Evolutionary conservation across 371 early-diverging fungal genomes (phyloP).

Genomic region (Parasitella parasitica): DNA sequence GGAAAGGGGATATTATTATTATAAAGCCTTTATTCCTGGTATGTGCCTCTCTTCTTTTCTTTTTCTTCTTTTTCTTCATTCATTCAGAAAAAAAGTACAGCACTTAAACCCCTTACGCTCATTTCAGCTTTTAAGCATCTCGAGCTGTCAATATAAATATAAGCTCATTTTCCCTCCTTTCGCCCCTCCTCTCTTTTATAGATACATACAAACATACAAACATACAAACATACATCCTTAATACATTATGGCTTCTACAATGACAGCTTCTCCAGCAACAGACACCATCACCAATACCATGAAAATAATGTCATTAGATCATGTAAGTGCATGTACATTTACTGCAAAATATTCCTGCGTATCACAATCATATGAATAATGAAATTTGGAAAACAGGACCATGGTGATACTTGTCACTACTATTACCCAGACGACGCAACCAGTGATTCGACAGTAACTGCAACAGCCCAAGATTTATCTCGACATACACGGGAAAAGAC

Average conservation of each 20-base stretch:
- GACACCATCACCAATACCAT: background rate
- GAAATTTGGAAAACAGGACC: background rate
- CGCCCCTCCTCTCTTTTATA: too few species aligned
- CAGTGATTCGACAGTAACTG: background rate
- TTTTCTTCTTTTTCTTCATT: background rate
- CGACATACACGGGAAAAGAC: background rate
- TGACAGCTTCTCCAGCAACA: background rate
- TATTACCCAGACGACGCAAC: background rate
- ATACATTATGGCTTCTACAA: background rate
- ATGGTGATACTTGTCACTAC: background rate
- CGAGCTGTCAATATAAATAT: background rate
- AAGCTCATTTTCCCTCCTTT: too few species aligned
- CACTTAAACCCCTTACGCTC: background rate
- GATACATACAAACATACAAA: too few species aligned
- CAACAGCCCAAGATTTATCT: background rate
- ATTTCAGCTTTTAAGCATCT: background rate
- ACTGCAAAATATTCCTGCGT: background rate
- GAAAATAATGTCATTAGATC: background rate
- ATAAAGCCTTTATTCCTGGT: constrained; percentile 1
- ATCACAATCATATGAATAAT: background rate
- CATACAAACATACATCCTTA: background rate
- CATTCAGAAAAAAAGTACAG: too few species aligned
- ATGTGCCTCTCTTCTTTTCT: constrained; percentile 2
- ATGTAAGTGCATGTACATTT: background rate
- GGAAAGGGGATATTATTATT: background rate